Evolutionary conservation across 140 eudicot genomes (phyloP).

Genomic region (Cichorium intybus): DNA sequence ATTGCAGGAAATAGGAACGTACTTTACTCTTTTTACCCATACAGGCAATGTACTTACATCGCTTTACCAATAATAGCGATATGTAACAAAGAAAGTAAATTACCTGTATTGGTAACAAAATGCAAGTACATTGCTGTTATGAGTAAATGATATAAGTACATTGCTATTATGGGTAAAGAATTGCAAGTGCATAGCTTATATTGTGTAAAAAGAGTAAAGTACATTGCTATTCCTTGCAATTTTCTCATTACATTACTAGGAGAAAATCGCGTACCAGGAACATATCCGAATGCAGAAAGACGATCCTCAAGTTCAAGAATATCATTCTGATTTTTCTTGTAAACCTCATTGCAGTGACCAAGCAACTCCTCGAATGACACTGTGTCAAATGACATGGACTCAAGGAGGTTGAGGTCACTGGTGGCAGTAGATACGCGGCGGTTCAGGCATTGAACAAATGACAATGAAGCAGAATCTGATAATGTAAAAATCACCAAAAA

Average conservation of each 20-base stretch:
- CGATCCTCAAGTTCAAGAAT: constrained; percentile 46
- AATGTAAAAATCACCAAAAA: not conserved
- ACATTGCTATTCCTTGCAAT: not conserved
- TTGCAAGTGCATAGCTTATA: not conserved
- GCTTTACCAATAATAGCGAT: no score
- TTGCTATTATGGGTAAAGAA: not conserved
- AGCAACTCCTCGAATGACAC: constrained; percentile 95
- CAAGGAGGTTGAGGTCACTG: constrained; percentile 69
- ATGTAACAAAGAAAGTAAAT: no score
- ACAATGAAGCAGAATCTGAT: constrained; percentile 77
- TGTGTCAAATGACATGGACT: constrained; percentile 77
- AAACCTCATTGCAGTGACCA: constrained; percentile 81
- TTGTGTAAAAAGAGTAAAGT: not conserved
- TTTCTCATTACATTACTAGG: not conserved
- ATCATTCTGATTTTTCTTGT: constrained; percentile 56
- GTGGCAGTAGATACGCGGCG: constrained; percentile 60
- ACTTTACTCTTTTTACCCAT: no score
- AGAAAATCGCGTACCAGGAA: constrained; percentile 26
- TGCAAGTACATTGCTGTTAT: no score
- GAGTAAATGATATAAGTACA: no score
- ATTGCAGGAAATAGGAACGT: not conserved
- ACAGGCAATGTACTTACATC: no score
- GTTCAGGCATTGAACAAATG: constrained; percentile 67
- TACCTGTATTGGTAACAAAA: no score
- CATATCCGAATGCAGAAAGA: constrained; percentile 45